Evolutionary conservation across 164 flowering plant species (phyloP).

Genomic region (Warburgia ugandensis): DNA sequence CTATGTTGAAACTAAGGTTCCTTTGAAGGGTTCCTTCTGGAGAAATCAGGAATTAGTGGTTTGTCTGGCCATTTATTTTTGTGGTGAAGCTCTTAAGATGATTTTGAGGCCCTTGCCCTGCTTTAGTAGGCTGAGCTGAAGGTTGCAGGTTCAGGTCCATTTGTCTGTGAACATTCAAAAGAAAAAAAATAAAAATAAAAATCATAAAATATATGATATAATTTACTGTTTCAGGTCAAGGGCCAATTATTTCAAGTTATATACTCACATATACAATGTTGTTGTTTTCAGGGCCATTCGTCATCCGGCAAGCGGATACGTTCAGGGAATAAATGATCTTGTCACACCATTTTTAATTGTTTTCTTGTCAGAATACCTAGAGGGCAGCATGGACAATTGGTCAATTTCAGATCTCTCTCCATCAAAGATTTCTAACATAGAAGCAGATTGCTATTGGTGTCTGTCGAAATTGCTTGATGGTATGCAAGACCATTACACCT

Average conservation of each 20-base stretch:
- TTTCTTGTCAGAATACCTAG: slow-evolving; percentile 82
- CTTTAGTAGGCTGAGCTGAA: too few relatives aligned
- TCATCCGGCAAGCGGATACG: slow-evolving; percentile 99
- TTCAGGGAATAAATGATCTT: slow-evolving; percentile 98
- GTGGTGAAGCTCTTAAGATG: too few relatives aligned
- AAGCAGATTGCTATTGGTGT: slow-evolving; percentile 99
- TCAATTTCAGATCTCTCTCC: slow-evolving; percentile 46
- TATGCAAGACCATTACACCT: slow-evolving; percentile 98
- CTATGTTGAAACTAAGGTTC: too few relatives aligned
- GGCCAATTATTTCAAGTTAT: not conserved
- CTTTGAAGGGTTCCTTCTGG: too few relatives aligned
- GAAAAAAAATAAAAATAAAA: too few relatives aligned
- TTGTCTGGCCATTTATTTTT: too few relatives aligned
- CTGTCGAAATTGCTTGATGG: slow-evolving; percentile 93
- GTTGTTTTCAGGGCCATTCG: slow-evolving; percentile 81
- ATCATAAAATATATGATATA: too few relatives aligned
- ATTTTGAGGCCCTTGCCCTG: too few relatives aligned
- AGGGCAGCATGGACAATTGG: slow-evolving; percentile 78
- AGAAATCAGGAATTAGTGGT: too few relatives aligned
- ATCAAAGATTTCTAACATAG: slow-evolving; percentile 55
- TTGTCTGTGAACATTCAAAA: too few relatives aligned
- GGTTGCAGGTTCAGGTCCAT: too few relatives aligned
- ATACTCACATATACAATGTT: not conserved
- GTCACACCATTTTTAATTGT: slow-evolving; percentile 91
- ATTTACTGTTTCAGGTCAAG: slow-evolving; percentile 1